A percentile compares a stretch with the other conserved stretches of the same genome.
Evolutionary conservation across 495 filamentous ascomycete species (phyloP).

Genomic region (Neurospora sublineolata): DNA sequence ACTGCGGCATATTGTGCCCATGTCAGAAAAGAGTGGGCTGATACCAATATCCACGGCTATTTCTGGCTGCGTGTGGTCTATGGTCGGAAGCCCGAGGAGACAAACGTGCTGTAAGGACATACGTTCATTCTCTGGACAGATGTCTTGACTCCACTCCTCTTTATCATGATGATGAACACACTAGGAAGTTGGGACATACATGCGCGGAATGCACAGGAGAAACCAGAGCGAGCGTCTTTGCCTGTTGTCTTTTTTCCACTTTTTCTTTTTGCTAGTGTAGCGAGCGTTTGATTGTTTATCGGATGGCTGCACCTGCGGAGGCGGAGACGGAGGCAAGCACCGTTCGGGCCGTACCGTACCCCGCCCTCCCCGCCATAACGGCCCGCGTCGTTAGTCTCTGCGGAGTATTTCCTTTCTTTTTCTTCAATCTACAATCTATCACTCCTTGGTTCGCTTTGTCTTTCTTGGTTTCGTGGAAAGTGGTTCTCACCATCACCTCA

Average conservation of each 20-base stretch:
- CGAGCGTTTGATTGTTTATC: neutral
- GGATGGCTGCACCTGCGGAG: neutral
- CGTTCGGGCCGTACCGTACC: neutral
- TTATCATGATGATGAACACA: neutral
- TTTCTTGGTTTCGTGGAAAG: neutral
- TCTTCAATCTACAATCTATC: neutral
- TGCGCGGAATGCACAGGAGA: neutral
- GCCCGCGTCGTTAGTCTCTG: neutral
- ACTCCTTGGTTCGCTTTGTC: neutral
- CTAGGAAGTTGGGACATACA: neutral
- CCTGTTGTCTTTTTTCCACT: neutral
- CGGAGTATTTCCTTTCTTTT: neutral
- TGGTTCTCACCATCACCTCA: neutral
- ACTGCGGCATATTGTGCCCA: neutral
- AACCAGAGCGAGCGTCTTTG: neutral
- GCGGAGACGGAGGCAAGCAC: neutral
- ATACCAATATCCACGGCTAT: neutral
- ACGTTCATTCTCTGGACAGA: neutral
- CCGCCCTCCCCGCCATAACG: neutral
- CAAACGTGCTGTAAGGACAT: neutral
- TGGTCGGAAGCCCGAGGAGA: neutral
- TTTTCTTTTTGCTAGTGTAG: neutral
- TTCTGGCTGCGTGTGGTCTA: neutral
- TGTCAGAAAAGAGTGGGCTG: neutral
- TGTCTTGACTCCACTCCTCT: neutral